Percentiles rank a stretch among this genome's conserved stretches.
Conservation (phyloP, 1,284 basidiomycete genomes). For the Wallemia ichthyophaga region DNA sequence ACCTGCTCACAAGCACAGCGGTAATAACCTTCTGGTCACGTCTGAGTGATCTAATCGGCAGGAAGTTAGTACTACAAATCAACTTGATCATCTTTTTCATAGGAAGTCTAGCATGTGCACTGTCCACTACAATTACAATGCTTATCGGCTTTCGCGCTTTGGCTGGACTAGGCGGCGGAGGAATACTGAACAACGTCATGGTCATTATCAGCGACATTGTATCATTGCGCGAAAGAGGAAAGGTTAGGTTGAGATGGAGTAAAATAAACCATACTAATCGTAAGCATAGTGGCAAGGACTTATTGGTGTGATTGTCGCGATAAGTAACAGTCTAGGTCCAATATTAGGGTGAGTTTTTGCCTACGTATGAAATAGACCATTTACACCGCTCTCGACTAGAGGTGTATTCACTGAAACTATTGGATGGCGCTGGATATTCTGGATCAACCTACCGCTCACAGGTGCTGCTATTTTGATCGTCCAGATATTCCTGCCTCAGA, state of each 20-base stretch:
- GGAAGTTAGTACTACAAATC: conserved; percentile 34
- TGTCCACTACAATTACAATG: conserved; percentile 32
- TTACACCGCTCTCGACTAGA: neutral
- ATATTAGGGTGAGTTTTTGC: conserved; percentile 30
- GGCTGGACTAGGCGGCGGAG: conserved; percentile 35
- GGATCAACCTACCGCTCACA: conserved; percentile 33
- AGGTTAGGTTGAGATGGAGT: conserved; percentile 1
- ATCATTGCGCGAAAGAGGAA: conserved; percentile 22
- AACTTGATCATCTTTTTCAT: conserved; percentile 25
- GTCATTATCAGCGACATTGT: conserved; percentile 35
- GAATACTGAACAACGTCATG: conserved; percentile 31
- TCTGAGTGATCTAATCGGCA: conserved; percentile 36
- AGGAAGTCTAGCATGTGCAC: conserved; percentile 13
- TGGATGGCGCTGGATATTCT: conserved; percentile 26
- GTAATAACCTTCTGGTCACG: conserved; percentile 34
- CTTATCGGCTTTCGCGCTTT: conserved; percentile 39
- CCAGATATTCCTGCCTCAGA: conserved; percentile 31
- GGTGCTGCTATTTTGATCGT: conserved; percentile 25
- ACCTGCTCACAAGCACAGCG: conserved; percentile 18
- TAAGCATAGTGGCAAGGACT: conserved; percentile 15
- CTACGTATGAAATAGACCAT: too few species aligned
- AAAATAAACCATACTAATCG: neutral
- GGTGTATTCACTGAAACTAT: conserved; percentile 1
- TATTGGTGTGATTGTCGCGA: conserved; percentile 24
- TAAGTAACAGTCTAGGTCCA: conserved; percentile 26